Percentiles rank a stretch among this genome's conserved stretches.
Evolutionary conservation across 2,329 filamentous ascomycete species (phyloP).

Genomic region (Fonsecaea pugnacius): DNA sequence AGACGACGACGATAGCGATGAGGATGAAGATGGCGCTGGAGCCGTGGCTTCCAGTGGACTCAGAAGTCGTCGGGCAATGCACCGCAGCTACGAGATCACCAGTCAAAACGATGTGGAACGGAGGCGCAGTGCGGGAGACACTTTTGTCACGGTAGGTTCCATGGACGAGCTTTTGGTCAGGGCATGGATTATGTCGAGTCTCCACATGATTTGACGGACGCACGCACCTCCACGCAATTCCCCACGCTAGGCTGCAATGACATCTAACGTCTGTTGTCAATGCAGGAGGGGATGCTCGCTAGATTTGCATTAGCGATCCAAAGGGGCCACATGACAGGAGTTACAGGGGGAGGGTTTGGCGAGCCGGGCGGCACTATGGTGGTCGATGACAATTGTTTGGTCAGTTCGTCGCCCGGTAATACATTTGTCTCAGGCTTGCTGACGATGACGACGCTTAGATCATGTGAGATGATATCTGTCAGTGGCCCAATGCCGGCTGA

Average conservation of each 20-base stretch:
- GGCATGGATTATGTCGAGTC: constrained; percentile 34
- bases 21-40: constrained; percentile 9
- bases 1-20: constrained; percentile 28
- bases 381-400: constrained; percentile 52
- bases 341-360: constrained; percentile 38
- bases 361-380: constrained; percentile 44
- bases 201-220: constrained; percentile 30
- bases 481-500: neutral
- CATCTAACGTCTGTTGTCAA: constrained; percentile 24
- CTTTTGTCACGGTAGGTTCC: constrained; percentile 59
- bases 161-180: constrained; percentile 36
- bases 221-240: neutral
- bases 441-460: neutral
- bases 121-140: constrained; percentile 62
- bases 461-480: neutral
- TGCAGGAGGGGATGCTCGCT: constrained; percentile 54
- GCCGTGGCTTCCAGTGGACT: constrained; percentile 48
- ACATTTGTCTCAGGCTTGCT: neutral
- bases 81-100: constrained; percentile 65
- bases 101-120: constrained; percentile 65
- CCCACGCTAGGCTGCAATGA: constrained; percentile 27
- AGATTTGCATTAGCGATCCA: constrained; percentile 50
- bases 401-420: constrained; percentile 32
- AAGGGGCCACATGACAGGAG: constrained; percentile 43
- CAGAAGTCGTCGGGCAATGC: constrained; percentile 61